These are phyloP conservation scores for Nepenthes alata DNA, from an alignment of 179 eudicot species.

Conservation along the genomic window DNA sequence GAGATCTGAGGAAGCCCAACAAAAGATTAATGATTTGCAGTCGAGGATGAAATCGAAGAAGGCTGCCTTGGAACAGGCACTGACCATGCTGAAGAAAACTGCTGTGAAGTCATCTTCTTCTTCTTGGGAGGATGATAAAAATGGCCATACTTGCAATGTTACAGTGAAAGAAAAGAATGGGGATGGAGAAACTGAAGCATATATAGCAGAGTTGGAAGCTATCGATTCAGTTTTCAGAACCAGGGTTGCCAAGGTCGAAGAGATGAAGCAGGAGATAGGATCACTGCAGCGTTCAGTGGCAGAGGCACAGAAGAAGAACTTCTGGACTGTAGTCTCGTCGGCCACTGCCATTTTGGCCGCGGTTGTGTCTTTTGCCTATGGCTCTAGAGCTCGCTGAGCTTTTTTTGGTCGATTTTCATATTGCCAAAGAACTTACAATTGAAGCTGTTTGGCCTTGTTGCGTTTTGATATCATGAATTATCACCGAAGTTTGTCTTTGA, in stretches of 20 bases:
- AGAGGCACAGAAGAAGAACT: constrained; percentile 53
- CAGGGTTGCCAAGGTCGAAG: constrained; percentile 37
- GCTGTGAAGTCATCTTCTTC: constrained; percentile 10
- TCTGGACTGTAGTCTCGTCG: constrained; percentile 65
- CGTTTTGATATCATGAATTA: too few relatives aligned
- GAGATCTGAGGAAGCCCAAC: constrained; percentile 12
- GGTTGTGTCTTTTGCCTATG: constrained; percentile 52
- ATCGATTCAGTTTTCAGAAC: constrained; percentile 40
- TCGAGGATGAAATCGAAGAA: constrained; percentile 19
- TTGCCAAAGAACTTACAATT: background rate
- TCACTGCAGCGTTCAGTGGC: constrained; percentile 26
- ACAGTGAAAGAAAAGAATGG: constrained; percentile 10
- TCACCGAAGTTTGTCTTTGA: too few relatives aligned
- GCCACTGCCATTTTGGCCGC: constrained; percentile 66
- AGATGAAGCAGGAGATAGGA: constrained; percentile 45
- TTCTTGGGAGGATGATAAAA: constrained; percentile 13
- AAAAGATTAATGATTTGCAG: constrained; percentile 20
- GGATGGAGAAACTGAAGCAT: constrained; percentile 27
- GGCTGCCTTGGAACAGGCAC: constrained; percentile 18
- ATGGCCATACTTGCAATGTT: background rate
- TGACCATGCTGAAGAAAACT: constrained; percentile 33
- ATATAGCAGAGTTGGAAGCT: constrained; percentile 35
- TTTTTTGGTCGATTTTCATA: too few relatives aligned
- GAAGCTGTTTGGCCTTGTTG: too few relatives aligned
- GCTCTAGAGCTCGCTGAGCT: constrained; percentile 32